phyloP scores from a whole-genome alignment of 2,329 filamentous ascomycete species.

The Ascochyta fabae region DNA sequence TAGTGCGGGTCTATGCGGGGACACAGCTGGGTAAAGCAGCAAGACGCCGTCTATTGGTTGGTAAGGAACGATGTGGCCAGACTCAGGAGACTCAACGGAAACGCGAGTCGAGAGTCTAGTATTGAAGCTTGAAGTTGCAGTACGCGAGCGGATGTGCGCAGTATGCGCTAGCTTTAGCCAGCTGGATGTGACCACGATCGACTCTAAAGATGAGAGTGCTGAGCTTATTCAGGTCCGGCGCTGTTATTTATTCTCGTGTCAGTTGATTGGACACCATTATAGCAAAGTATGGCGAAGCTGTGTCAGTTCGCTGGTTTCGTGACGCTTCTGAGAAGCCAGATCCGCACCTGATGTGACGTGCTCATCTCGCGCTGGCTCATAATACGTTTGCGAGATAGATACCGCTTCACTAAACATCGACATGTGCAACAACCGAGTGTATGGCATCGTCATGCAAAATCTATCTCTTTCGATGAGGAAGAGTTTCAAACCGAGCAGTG shows the following conservation, averaged over 20 bases:
- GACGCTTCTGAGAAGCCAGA: neutral
- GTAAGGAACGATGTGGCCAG: conserved; percentile 4
- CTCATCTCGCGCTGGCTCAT: too few species aligned
- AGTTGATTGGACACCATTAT: neutral
- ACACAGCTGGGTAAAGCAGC: conserved; percentile 14
- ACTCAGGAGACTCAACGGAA: neutral
- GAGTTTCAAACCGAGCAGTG: too few species aligned
- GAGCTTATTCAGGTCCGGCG: neutral
- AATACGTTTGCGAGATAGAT: too few species aligned
- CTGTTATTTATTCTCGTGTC: neutral
- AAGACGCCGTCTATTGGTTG: conserved; percentile 5
- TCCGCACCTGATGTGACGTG: too few species aligned
- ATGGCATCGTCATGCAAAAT: too few species aligned
- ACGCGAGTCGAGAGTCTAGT: neutral
- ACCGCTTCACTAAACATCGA: too few species aligned
- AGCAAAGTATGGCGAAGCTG: too few species aligned
- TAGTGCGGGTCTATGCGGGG: neutral
- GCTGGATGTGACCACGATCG: neutral
- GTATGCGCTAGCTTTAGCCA: neutral
- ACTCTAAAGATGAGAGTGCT: neutral
- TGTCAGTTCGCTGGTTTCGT: neutral
- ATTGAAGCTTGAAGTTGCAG: neutral
- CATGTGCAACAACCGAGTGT: too few species aligned
- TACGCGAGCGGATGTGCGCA: neutral
- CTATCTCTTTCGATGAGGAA: too few species aligned